phyloP scores from a whole-genome alignment of 345 rosid species.

The Populus euphratica region DNA sequence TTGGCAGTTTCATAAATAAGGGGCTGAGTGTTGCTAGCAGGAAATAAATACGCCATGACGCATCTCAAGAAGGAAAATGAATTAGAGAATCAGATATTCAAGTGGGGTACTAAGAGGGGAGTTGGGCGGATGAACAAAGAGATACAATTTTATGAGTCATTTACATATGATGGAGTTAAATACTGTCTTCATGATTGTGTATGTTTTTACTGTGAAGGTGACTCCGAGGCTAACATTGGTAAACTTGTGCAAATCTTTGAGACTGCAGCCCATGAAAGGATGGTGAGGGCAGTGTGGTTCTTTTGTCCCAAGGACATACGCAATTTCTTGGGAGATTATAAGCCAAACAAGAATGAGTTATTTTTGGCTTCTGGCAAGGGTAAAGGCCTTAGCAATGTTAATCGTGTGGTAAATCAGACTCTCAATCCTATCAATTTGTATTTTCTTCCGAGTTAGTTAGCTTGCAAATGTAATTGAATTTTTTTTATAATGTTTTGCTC shows the following conservation, averaged over 20 bases:
- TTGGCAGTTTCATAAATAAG: neutral
- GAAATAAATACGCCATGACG: slow-evolving; percentile 17
- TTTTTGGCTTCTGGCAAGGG: slow-evolving; percentile 61
- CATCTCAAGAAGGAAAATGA: slow-evolving; percentile 5
- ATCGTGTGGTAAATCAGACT: slow-evolving; percentile 38
- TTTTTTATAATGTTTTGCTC: neutral
- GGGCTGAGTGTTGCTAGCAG: neutral
- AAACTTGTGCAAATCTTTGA: slow-evolving; percentile 47
- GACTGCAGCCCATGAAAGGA: slow-evolving; percentile 36
- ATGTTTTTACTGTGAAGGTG: slow-evolving; percentile 9
- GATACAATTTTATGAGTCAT: slow-evolving; percentile 37
- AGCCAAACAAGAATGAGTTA: slow-evolving; percentile 51
- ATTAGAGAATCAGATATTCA: slow-evolving; percentile 13
- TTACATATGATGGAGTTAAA: slow-evolving; percentile 33
- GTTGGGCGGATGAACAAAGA: slow-evolving; percentile 20
- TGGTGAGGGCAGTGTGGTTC: slow-evolving; percentile 52
- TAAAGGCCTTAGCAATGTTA: slow-evolving; percentile 36
- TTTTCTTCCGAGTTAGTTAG: neutral
- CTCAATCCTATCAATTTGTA: neutral
- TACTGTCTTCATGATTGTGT: slow-evolving; percentile 49
- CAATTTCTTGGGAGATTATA: slow-evolving; percentile 33
- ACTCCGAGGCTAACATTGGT: slow-evolving; percentile 42
- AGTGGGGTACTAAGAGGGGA: slow-evolving; percentile 39
- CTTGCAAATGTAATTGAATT: too few relatives aligned
- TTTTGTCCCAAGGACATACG: slow-evolving; percentile 51